Evolutionary conservation across 164 flowering plant species (phyloP).

Genomic region (Aristolochia fimbriata): DNA sequence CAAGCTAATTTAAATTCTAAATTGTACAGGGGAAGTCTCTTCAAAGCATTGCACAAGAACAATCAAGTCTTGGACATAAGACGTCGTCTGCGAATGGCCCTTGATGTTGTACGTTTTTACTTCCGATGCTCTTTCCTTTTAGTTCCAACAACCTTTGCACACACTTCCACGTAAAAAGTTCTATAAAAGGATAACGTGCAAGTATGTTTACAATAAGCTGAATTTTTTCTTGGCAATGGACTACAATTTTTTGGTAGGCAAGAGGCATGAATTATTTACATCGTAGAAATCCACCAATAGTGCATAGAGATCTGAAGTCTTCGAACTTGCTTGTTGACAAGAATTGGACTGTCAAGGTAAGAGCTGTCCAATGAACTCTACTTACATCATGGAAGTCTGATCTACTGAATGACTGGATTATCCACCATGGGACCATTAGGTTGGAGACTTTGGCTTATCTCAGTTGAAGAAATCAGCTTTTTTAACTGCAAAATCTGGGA

Average conservation of each 20-base stretch:
- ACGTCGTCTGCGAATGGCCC: slow-evolving; percentile 74
- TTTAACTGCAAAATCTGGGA: slow-evolving; percentile 59
- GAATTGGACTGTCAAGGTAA: slow-evolving; percentile 88
- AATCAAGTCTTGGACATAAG: slow-evolving; percentile 48
- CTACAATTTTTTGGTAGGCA: slow-evolving; percentile 34
- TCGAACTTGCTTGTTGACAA: slow-evolving; percentile 78
- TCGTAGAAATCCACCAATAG: slow-evolving; percentile 71
- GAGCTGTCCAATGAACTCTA: neutral
- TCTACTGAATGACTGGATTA: neutral
- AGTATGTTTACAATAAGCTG: neutral
- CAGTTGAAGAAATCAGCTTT: slow-evolving; percentile 55
- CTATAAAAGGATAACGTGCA: neutral
- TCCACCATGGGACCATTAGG: slow-evolving; percentile 27
- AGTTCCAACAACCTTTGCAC: too few species aligned
- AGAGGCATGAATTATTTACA: slow-evolving; percentile 92
- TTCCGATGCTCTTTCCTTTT: neutral
- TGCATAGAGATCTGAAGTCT: slow-evolving; percentile 81
- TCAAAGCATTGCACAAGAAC: slow-evolving; percentile 55
- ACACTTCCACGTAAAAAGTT: too few species aligned
- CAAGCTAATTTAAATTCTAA: neutral
- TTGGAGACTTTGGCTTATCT: slow-evolving; percentile 88
- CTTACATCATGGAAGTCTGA: neutral
- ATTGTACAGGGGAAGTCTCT: slow-evolving; percentile 72
- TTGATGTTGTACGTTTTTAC: slow-evolving; percentile 60
- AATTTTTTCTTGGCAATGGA: neutral